A percentile compares a stretch with the other conserved stretches of the same genome.
Conservation (phyloP, 495 filamentous ascomycete genomes). For the Penicillium odoratum region DNA sequence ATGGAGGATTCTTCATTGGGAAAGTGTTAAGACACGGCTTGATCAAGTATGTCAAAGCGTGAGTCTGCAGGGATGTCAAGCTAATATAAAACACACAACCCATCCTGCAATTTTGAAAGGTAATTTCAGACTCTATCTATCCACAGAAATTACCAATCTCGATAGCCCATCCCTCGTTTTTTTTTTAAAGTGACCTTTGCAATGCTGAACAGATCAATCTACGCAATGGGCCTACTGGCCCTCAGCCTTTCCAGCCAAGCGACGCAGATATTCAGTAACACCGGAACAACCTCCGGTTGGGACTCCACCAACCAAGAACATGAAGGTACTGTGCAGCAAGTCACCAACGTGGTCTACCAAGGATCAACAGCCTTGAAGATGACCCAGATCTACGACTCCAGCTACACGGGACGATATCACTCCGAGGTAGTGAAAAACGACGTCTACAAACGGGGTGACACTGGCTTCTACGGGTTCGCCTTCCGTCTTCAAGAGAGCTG, state of each 20-base stretch:
- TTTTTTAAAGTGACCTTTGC: neutral
- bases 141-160: neutral
- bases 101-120: neutral
- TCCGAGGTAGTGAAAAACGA: constrained; percentile 51
- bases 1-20: neutral
- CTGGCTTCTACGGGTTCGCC: constrained; percentile 54
- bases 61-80: too few relatives aligned
- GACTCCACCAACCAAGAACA: constrained; percentile 43
- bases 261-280: constrained; percentile 49
- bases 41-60: too few relatives aligned
- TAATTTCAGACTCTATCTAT: neutral
- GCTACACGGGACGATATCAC: constrained; percentile 54
- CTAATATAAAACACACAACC: neutral
- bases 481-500: constrained; percentile 30
- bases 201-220: neutral
- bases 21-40: neutral
- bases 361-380: constrained; percentile 51
- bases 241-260: constrained; percentile 12
- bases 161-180: neutral
- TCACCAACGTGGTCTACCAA: constrained; percentile 46
- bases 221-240: neutral
- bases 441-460: constrained; percentile 50
- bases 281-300: constrained; percentile 52
- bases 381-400: constrained; percentile 51
- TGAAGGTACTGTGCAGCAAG: constrained; percentile 45